These are phyloP conservation scores for Ascochyta clinopodiicola DNA, from an alignment of 2,329 filamentous ascomycete genomes.

Conservation along the genomic window DNA sequence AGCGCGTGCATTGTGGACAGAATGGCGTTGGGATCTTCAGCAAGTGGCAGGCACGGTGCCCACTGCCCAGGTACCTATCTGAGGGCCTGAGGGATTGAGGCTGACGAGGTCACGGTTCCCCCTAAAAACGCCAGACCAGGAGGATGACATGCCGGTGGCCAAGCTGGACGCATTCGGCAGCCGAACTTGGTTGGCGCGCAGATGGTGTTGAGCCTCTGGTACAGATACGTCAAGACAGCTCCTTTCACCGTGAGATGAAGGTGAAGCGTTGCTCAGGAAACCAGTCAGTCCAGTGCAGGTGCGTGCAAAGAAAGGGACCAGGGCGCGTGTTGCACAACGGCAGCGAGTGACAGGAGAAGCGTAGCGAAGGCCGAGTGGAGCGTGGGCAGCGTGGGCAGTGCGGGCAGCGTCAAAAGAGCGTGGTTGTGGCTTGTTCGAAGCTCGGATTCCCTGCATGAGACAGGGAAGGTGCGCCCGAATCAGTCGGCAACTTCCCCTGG, in stretches of 20 bases:
- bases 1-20: background rate
- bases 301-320: slow-evolving; percentile 1
- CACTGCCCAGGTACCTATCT: background rate
- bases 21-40: slow-evolving; percentile 11
- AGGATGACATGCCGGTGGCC: background rate
- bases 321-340: slow-evolving; percentile 11
- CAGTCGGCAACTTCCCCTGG: slow-evolving; percentile 15
- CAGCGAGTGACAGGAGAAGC: slow-evolving; percentile 1
- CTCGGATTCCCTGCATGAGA: slow-evolving; percentile 14
- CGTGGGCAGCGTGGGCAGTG: slow-evolving; percentile 2
- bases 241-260: background rate
- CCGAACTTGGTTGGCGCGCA: background rate
- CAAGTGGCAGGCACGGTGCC: slow-evolving; percentile 10
- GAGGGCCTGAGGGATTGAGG: background rate
- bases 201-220: background rate
- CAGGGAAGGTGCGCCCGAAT: slow-evolving; percentile 17
- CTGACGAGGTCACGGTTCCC: background rate
- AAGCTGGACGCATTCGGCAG: background rate
- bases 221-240: background rate
- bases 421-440: slow-evolving; percentile 13
- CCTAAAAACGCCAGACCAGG: slow-evolving; percentile 1
- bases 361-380: slow-evolving; percentile 6
- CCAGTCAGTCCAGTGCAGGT: background rate
- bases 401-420: slow-evolving; percentile 4
- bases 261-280: slow-evolving; percentile 4